Base-by-base conservation (phyloP, 306 rosid genomes). In the Begonia masoniana region DNA sequence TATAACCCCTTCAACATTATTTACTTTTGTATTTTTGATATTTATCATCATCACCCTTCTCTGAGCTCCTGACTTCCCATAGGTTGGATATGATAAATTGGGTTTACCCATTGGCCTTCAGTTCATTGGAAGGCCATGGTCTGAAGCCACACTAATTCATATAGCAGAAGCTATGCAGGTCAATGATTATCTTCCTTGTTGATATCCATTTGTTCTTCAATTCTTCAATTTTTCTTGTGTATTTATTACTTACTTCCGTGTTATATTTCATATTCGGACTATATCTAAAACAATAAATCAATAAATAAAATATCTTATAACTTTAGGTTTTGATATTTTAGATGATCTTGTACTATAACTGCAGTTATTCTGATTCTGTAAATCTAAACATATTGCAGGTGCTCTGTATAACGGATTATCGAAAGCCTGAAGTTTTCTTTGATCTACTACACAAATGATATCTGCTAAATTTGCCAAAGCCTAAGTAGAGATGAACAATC, bases 101-200 rank as follows among this genome's bases (percentile, higher is more conserved):
- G 97, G 97, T 61, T 68, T 89, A 74, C 97, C 97, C 13, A 89
- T 89, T 60, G 97, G 97, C 36, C 94, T 89, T 70, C 97, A 89
- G 64, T 82, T 89, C 65, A 80, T 89, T 23, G 95, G 97, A 57
- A 78, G 71, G 72, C 95, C 95, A 56, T 89, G 95, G 95, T 80
- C 83, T 46, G 97, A 89, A 74, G 73, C 97, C 52, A 82, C 95
- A 49, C 52, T 89, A 8, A 80, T 82, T 62, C 91, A 75, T 65
- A 63, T 89, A 51, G 94, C 95, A 48, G 72, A 10, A 61, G 94
- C 91, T 43, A 50, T 69, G 85, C 91, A 82, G 94, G 97, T 88
- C 71, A 39, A 31, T 31, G 39, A 5, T 31, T 31, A 31, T 31
- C 39, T 31, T 31, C 9, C 39, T 31, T 31, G 39, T 31, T 31